Base-by-base conservation (phyloP, 148 eudicot species). In the Cornus controversa region DNA sequence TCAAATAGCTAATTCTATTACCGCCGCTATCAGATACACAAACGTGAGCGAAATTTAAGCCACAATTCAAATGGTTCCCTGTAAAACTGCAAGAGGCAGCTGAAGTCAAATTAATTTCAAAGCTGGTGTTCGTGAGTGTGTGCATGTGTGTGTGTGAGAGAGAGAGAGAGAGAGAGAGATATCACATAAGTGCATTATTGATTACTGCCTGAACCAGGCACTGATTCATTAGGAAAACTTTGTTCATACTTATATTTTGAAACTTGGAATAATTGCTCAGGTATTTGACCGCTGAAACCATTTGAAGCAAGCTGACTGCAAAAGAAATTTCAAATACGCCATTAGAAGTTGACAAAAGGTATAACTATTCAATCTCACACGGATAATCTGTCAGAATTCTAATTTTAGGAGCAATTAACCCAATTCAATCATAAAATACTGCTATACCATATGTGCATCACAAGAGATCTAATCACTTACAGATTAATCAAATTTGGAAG, bases 261-360 rank as follows among this genome's bases (percentile, higher is more conserved):
- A 74, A 93, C 82, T 78, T 76, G 75, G 76, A 89, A 96, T 65
- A 93, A 89, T 23, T 80, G 84, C 62, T 72, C 85, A 58, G 98
- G 98, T 78, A 96, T 78, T 66, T 80, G 83, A 76, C 98, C 99
- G 42, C 85, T 89, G n/a, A 96, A 89, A 71, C 80, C 80, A 87
- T 96, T 96, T 29, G 92, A 90, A 80, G 74, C 86, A 66, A 93
- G 93, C 84, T 93, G 92, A 72, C 99, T 96, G 93, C 85, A 83
- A 81, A 81, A 81, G 26, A 77, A 81, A 62, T 67, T 74, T 11
- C 31, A 75, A 31, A 20, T 31, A 31, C 66, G 31, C 58, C 24
- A 72, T 78, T 50, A 75, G 76, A 74, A 77, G 69, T 23, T 25
- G 60, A 36, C 24, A 37, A 78, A 42, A 71, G 20, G 31, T 37